These are phyloP conservation scores for Termitomyces sp. DNA, from an alignment of 768 basidiomycete genomes.

Conservation along the genomic window DNA sequence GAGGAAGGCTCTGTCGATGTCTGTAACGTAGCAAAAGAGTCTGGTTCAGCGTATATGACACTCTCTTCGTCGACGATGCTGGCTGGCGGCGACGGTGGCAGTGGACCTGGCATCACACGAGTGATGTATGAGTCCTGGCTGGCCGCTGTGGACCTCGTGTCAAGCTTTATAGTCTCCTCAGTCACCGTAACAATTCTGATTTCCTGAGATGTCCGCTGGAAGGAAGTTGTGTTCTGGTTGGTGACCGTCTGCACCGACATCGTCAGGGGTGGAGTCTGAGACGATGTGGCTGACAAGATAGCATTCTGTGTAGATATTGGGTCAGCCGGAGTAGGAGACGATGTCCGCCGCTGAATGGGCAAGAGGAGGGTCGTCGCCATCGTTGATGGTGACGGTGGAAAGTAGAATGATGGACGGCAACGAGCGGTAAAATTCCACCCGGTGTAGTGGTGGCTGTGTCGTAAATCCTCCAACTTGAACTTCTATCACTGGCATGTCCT, in stretches of 20 bases:
- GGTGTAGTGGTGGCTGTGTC: slow-evolving; percentile 1
- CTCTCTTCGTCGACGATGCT: slow-evolving; percentile 16
- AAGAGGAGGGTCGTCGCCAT: slow-evolving; percentile 9
- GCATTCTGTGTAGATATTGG: slow-evolving; percentile 16
- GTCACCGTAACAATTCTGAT: slow-evolving; percentile 52
- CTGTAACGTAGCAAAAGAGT: slow-evolving; percentile 4
- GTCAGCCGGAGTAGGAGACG: slow-evolving; percentile 18
- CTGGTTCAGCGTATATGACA: slow-evolving; percentile 3
- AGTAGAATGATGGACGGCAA: background rate
- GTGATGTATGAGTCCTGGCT: slow-evolving; percentile 9
- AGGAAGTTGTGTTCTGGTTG: background rate
- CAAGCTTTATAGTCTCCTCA: slow-evolving; percentile 38
- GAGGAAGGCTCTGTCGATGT: background rate
- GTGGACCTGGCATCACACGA: slow-evolving; percentile 18
- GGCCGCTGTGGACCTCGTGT: slow-evolving; percentile 8
- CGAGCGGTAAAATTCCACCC: background rate
- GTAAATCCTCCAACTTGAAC: background rate
- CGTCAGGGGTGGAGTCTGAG: slow-evolving; percentile 25
- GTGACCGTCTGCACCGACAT: slow-evolving; percentile 14
- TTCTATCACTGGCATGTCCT: background rate
- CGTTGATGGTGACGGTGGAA: background rate
- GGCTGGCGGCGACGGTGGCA: slow-evolving; percentile 27
- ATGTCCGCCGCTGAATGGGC: slow-evolving; percentile 16
- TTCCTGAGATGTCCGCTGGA: slow-evolving; percentile 30
- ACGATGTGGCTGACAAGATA: slow-evolving; percentile 28